These are phyloP conservation scores for Trametes gibbosa DNA, from an alignment of 768 basidiomycete genomes.

Conservation along the genomic window DNA sequence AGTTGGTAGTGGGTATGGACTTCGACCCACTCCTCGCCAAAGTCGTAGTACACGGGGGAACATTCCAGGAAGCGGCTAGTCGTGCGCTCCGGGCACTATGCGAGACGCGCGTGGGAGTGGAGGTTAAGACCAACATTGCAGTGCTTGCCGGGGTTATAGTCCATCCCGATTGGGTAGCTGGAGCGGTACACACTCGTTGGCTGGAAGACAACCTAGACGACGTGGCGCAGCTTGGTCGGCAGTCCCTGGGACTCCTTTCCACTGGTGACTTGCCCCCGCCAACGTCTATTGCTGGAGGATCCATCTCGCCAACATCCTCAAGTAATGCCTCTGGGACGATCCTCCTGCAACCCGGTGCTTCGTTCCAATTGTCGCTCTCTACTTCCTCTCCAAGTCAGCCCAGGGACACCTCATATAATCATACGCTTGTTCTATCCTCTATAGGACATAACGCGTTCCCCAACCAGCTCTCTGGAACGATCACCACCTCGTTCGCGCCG, in stretches of 20 bases:
- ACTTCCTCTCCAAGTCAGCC: not conserved
- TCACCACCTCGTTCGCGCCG: constrained; percentile 14
- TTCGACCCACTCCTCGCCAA: constrained; percentile 32
- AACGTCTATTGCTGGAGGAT: too few species aligned
- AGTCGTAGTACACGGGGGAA: constrained; percentile 22
- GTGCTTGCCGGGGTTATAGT: constrained; percentile 13
- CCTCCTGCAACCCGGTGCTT: constrained; percentile 14
- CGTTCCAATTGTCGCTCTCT: constrained; percentile 12
- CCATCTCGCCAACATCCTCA: too few species aligned
- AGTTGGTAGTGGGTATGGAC: constrained; percentile 5
- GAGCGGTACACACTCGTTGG: constrained; percentile 10
- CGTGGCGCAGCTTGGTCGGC: not conserved
- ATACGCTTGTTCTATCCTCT: constrained; percentile 9
- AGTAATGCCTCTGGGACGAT: not conserved
- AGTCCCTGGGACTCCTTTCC: not conserved
- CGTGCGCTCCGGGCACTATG: constrained; percentile 12
- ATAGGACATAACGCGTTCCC: constrained; percentile 20
- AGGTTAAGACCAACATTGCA: constrained; percentile 15
- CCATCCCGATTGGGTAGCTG: constrained; percentile 2
- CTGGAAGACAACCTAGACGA: constrained; percentile 4
- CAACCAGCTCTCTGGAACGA: constrained; percentile 15
- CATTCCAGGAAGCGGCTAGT: constrained; percentile 4
- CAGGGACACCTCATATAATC: not conserved
- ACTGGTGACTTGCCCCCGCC: not conserved
- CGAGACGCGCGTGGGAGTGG: constrained; percentile 1